Evolutionary conservation across 768 basidiomycete species (phyloP).

Genomic region (Calocybe gangraenosa): DNA sequence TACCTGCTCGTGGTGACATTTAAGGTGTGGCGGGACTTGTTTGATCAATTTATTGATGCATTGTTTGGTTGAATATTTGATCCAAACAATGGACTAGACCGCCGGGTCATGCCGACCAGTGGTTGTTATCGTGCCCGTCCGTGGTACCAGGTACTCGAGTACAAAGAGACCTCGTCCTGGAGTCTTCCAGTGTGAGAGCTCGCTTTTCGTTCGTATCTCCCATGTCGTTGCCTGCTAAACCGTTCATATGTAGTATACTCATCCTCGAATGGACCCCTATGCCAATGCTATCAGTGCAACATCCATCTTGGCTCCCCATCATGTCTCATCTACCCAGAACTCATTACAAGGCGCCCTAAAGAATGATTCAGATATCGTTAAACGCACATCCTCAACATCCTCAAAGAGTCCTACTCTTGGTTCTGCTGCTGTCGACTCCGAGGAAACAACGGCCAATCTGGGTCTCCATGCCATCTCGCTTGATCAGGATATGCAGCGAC

Average conservation of each 20-base stretch:
- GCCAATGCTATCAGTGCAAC: slow-evolving; percentile 3
- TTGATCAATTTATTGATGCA: too few species aligned
- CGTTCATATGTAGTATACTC: background rate
- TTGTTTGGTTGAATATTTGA: too few species aligned
- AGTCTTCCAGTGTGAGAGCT: slow-evolving; percentile 5
- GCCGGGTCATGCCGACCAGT: slow-evolving; percentile 7
- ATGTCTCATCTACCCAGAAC: slow-evolving; percentile 8
- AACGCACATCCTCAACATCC: slow-evolving; percentile 2
- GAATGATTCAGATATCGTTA: slow-evolving; percentile 7
- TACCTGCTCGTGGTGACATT: too few species aligned
- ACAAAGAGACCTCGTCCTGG: slow-evolving; percentile 14
- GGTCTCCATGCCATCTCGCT: slow-evolving; percentile 1
- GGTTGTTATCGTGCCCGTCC: slow-evolving; percentile 9
- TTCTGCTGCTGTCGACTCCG: background rate
- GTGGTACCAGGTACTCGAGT: slow-evolving; percentile 15
- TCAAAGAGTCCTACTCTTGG: slow-evolving; percentile 6
- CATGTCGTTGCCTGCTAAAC: slow-evolving; percentile 1
- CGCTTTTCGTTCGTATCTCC: background rate
- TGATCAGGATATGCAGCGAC: slow-evolving; percentile 34
- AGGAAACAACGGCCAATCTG: background rate
- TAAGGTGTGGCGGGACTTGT: too few species aligned
- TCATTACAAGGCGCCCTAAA: slow-evolving; percentile 14
- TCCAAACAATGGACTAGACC: slow-evolving; percentile 6
- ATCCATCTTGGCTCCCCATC: slow-evolving; percentile 3
- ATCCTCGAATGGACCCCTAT: slow-evolving; percentile 8